phyloP scores from a whole-genome alignment of 495 filamentous ascomycete species.

The Aspergillus haitiensis region DNA sequence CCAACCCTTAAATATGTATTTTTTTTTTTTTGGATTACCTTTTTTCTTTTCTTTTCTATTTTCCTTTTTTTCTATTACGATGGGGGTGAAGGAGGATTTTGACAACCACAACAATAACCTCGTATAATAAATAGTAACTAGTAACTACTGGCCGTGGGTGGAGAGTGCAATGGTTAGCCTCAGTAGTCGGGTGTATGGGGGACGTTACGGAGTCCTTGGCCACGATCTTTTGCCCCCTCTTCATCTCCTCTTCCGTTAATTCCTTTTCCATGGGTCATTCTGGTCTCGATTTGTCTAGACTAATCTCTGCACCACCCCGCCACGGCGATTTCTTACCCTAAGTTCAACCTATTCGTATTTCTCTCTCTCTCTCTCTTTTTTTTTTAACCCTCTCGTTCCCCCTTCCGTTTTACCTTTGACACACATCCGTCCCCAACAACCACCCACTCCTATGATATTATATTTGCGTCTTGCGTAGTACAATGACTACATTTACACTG shows the following conservation, averaged over 20 bases:
- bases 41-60: too few relatives aligned
- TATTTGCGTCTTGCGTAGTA: constrained; percentile 8
- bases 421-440: constrained; percentile 9
- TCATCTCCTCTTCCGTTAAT: constrained; percentile 3
- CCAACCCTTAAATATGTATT: too few relatives aligned
- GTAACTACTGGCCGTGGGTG: not conserved
- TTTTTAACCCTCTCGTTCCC: constrained; percentile 9
- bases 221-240: constrained; percentile 4
- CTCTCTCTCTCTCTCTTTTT: not conserved
- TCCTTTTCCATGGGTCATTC: constrained; percentile 7
- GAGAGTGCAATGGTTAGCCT: not conserved
- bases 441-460: too few relatives aligned
- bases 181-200: not conserved
- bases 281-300: not conserved
- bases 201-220: not conserved
- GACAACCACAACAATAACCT: too few relatives aligned
- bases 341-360: not conserved
- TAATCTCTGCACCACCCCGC: constrained; percentile 7
- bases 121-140: too few relatives aligned
- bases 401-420: constrained; percentile 9
- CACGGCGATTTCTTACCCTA: not conserved
- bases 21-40: too few relatives aligned
- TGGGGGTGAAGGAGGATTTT: too few relatives aligned
- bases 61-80: too few relatives aligned
- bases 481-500: constrained; percentile 10